Percentiles rank a stretch among this genome's conserved stretches.
These are phyloP conservation scores for Leccinum rimulosum DNA, from an alignment of 768 basidiomycete species.

Conservation along the genomic window DNA sequence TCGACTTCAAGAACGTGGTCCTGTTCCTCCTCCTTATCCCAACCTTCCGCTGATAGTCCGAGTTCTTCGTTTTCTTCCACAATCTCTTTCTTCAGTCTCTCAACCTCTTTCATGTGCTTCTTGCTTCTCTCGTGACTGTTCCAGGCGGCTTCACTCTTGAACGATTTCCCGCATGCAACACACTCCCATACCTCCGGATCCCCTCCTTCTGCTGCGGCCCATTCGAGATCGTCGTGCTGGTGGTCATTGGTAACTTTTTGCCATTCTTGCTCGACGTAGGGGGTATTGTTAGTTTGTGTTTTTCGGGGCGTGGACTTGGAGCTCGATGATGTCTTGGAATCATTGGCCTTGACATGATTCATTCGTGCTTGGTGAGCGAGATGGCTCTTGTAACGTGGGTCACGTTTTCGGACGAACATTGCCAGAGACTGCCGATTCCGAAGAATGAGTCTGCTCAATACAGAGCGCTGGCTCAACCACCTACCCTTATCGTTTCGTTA, in stretches of 20 bases:
- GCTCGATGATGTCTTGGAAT: slow-evolving; percentile 31
- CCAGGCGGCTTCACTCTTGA: slow-evolving; percentile 93
- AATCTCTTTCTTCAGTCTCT: slow-evolving; percentile 76
- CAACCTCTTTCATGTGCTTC: slow-evolving; percentile 89
- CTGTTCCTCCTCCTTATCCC: slow-evolving; percentile 20
- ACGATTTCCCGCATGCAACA: slow-evolving; percentile 88
- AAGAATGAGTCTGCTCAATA: neutral
- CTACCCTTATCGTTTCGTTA: slow-evolving; percentile 84
- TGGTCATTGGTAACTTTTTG: slow-evolving; percentile 54
- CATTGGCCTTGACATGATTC: slow-evolving; percentile 28
- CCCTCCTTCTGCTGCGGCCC: slow-evolving; percentile 69
- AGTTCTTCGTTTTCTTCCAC: slow-evolving; percentile 66
- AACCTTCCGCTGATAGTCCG: slow-evolving; percentile 43
- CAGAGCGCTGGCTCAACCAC: slow-evolving; percentile 23
- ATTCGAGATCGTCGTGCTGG: slow-evolving; percentile 57
- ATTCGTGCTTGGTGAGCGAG: slow-evolving; percentile 46
- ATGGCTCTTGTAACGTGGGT: slow-evolving; percentile 80
- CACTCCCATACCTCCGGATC: slow-evolving; percentile 89
- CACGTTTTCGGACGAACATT: slow-evolving; percentile 79
- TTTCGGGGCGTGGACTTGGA: slow-evolving; percentile 27
- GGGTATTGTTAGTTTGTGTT: slow-evolving; percentile 26
- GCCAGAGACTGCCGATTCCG: slow-evolving; percentile 54
- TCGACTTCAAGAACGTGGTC: slow-evolving; percentile 12
- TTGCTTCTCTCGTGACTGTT: slow-evolving; percentile 93
- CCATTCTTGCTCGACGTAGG: slow-evolving; percentile 88